phyloP scores from a whole-genome alignment of 2,329 filamentous ascomycete genomes.

The Kalmusia sp. region DNA sequence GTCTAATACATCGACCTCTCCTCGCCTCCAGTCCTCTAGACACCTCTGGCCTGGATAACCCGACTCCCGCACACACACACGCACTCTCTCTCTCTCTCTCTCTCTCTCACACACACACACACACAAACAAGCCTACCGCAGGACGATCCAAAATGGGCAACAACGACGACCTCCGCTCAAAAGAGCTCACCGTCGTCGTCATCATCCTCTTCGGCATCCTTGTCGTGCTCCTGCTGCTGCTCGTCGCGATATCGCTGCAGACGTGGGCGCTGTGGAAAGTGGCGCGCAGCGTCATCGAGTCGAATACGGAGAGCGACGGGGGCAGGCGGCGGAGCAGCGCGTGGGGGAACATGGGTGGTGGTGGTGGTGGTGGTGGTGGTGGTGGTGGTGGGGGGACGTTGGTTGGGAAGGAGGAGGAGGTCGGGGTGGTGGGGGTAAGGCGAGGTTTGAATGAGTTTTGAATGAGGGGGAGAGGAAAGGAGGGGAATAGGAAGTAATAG shows the following conservation, averaged over 20 bases:
- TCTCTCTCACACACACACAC: no score
- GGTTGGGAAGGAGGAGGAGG: slow-evolving; percentile 13
- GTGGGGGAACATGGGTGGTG: not conserved
- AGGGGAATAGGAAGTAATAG: no score
- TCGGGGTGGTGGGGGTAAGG: slow-evolving; percentile 5
- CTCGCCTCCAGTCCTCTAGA: no score
- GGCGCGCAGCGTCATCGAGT: slow-evolving; percentile 25
- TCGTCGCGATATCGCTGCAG: slow-evolving; percentile 25
- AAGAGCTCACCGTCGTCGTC: slow-evolving; percentile 30
- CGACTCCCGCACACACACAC: no score
- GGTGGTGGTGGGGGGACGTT: slow-evolving; percentile 9
- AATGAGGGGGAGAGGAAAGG: no score
- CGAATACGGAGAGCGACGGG: slow-evolving; percentile 16
- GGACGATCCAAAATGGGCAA: slow-evolving; percentile 7
- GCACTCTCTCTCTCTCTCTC: no score
- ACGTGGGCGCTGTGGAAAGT: slow-evolving; percentile 36
- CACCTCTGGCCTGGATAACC: no score
- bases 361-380: slow-evolving; percentile 1
- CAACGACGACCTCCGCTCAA: slow-evolving; percentile 8
- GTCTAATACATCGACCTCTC: no score
- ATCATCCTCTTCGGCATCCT: slow-evolving; percentile 35
- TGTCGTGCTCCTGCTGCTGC: slow-evolving; percentile 28
- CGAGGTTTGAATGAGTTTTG: slow-evolving; percentile 12
- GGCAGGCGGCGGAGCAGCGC: not conserved
- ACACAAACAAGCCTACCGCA: not conserved